A percentile compares a stretch with the other conserved stretches of the same genome.
Conservation (phyloP, 306 rosid species). For the Cucurbita moschata region DNA sequence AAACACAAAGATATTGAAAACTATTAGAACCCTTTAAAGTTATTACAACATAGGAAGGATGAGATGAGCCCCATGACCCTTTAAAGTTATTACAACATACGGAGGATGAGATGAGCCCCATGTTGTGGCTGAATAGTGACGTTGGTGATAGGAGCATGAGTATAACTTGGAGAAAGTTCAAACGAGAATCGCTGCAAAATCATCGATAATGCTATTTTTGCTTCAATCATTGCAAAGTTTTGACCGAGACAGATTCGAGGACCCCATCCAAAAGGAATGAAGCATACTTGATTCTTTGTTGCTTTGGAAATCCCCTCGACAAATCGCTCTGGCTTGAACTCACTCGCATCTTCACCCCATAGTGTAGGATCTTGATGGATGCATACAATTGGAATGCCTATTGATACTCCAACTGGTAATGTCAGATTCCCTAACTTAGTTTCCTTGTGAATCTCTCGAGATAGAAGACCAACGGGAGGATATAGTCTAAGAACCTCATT, state of each 20-base stretch:
- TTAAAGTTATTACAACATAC: background rate
- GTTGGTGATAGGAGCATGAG: background rate
- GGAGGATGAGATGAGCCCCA: background rate
- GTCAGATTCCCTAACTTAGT: background rate
- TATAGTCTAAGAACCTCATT: background rate
- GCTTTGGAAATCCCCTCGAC: background rate
- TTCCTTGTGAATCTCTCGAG: background rate
- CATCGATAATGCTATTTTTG: background rate
- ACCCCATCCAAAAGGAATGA: background rate
- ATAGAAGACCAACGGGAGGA: background rate
- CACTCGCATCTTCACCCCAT: background rate
- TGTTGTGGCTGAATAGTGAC: background rate
- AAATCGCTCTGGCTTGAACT: background rate
- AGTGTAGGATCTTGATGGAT: background rate
- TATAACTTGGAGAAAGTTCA: background rate
- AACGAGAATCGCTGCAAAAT: background rate
- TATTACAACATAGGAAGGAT: background rate
- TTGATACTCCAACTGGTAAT: background rate
- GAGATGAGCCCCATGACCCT: background rate
- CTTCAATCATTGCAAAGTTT: background rate
- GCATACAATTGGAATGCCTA: background rate
- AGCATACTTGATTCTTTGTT: background rate
- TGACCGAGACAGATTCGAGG: background rate
- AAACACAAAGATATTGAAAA: too few relatives aligned
- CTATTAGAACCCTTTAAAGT: background rate